phyloP scores from a whole-genome alignment of 495 filamentous ascomycete genomes.

The Neurospora sp. region DNA sequence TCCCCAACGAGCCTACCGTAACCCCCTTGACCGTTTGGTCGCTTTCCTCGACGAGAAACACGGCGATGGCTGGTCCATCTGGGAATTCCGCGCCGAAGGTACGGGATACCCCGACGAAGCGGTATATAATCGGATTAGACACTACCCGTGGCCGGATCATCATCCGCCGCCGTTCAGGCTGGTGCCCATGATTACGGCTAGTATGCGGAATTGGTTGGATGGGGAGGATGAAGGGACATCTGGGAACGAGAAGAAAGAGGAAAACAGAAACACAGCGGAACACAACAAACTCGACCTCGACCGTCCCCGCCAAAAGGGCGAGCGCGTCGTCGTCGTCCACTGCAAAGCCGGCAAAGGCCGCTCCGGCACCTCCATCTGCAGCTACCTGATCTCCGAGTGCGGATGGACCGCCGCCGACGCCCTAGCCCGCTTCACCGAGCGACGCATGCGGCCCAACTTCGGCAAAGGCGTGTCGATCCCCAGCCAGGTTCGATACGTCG shows the following conservation, averaged over 20 bases:
- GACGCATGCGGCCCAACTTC: constrained; percentile 81
- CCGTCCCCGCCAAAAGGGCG: constrained; percentile 11
- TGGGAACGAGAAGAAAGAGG: constrained; percentile 9
- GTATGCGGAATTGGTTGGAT: constrained; percentile 79
- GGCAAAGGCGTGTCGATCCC: constrained; percentile 89
- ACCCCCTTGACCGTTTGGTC: constrained; percentile 76
- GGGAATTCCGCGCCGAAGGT: constrained; percentile 94
- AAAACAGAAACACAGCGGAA: not conserved
- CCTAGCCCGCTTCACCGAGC: constrained; percentile 69
- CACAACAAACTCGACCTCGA: not conserved
- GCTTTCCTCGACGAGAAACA: constrained; percentile 79
- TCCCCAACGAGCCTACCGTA: constrained; percentile 84
- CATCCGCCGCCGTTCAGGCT: constrained; percentile 89
- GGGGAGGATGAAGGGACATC: constrained; percentile 3
- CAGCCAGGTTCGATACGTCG: constrained; percentile 77
- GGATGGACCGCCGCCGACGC: constrained; percentile 77
- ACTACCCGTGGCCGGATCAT: constrained; percentile 95
- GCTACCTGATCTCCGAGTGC: constrained; percentile 82
- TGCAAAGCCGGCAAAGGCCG: constrained; percentile 96
- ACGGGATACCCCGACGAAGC: constrained; percentile 89
- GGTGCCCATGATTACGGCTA: constrained; percentile 77
- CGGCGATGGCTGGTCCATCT: constrained; percentile 77
- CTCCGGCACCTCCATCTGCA: constrained; percentile 78
- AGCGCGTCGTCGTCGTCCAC: constrained; percentile 79
- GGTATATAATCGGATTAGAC: constrained; percentile 70